Percentiles rank a stretch among this genome's conserved stretches.
phyloP scores from a whole-genome alignment of 176 grass and related monocot genomes.

The Calamus simplicifolius region DNA sequence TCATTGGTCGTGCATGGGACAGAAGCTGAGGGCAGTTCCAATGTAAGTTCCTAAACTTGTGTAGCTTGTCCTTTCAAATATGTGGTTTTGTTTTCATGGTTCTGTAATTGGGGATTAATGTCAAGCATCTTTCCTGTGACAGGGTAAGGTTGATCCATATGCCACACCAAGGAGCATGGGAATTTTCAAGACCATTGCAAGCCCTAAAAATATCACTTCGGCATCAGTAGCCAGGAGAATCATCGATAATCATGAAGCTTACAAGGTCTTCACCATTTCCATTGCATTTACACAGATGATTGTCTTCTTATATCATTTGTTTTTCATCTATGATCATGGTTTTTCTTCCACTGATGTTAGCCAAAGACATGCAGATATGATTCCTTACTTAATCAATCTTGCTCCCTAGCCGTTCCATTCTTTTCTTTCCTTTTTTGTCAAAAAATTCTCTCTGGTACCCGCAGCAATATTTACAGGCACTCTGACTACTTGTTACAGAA shows the following conservation, averaged over 20 bases:
- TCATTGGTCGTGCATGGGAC: constrained; percentile 79
- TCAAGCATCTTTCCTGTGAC: constrained; percentile 7
- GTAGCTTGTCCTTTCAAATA: no score
- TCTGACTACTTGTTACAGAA: constrained; percentile 24
- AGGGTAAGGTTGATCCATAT: constrained; percentile 61
- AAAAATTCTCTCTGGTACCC: no score
- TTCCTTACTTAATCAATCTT: no score
- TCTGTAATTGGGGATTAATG: constrained; percentile 19
- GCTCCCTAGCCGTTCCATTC: neutral
- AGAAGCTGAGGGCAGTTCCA: constrained; percentile 45
- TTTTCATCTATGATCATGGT: no score
- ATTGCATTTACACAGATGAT: no score
- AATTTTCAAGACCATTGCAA: constrained; percentile 64
- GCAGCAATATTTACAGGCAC: no score
- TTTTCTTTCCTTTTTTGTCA: neutral
- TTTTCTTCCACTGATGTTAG: no score
- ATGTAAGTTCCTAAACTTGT: constrained; percentile 24
- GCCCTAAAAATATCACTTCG: constrained; percentile 65
- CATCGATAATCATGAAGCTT: constrained; percentile 69
- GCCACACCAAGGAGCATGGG: constrained; percentile 65
- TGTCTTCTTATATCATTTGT: no score
- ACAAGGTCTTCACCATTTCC: constrained; percentile 37
- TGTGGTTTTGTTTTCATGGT: neutral
- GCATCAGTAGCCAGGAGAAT: constrained; percentile 73
- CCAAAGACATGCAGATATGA: no score